Percentiles rank a stretch among this genome's conserved stretches.
These are phyloP conservation scores for Cladophialophora chaetospira DNA, from an alignment of 2,329 filamentous ascomycete genomes.

Conservation along the genomic window DNA sequence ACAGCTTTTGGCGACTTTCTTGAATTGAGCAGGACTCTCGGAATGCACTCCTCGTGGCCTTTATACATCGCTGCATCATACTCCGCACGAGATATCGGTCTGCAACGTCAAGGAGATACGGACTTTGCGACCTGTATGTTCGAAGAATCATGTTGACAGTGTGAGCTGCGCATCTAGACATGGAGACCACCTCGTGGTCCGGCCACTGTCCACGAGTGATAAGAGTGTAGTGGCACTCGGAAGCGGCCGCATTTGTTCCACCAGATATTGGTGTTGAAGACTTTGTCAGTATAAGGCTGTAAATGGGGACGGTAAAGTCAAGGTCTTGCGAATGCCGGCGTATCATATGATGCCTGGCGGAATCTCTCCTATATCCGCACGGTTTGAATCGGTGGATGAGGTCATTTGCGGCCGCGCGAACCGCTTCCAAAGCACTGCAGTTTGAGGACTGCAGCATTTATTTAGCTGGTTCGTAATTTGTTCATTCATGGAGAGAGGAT, in stretches of 20 bases:
- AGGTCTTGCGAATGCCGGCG: too few species aligned
- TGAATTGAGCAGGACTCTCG: neutral
- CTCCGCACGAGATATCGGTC: neutral
- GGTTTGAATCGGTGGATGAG: too few species aligned
- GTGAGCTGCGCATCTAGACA: neutral
- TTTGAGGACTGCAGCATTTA: too few species aligned
- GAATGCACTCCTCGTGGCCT: neutral
- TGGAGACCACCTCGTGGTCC: neutral
- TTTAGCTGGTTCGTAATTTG: too few species aligned
- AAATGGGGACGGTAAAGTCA: too few species aligned
- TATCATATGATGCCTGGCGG: too few species aligned
- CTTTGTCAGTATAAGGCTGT: too few species aligned
- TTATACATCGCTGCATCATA: neutral
- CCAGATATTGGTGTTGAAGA: too few species aligned
- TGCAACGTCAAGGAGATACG: neutral
- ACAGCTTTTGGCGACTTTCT: neutral
- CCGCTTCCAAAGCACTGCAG: too few species aligned
- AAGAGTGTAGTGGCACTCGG: neutral
- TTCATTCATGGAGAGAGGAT: too few species aligned
- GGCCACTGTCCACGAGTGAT: neutral
- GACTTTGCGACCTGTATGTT: neutral
- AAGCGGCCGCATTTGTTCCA: neutral
- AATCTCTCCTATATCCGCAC: too few species aligned
- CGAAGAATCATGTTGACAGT: neutral
- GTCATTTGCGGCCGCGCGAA: too few species aligned